Conservation (phyloP, 2,329 filamentous ascomycete species). For the Podosphaera leucotricha region DNA sequence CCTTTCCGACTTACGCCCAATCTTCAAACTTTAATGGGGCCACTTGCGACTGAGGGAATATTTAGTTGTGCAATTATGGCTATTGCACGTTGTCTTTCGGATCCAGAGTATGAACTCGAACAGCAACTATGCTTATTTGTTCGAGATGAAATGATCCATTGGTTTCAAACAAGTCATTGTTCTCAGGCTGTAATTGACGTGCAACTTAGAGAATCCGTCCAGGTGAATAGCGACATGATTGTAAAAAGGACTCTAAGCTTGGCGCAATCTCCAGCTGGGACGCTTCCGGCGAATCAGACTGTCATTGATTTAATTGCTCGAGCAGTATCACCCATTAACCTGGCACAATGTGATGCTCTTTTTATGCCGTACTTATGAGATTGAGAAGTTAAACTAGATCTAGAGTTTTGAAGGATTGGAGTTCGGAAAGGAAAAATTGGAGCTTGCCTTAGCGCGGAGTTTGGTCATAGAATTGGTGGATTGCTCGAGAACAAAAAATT, state of each 20-base stretch:
- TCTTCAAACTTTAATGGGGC: constrained; percentile 86
- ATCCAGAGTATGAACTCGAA: constrained; percentile 75
- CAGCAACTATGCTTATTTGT: constrained; percentile 89
- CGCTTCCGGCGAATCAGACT: constrained; percentile 86
- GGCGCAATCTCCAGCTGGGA: constrained; percentile 46
- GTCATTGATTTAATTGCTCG: constrained; percentile 85
- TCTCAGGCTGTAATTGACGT: constrained; percentile 31
- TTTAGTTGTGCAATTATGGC: constrained; percentile 92
- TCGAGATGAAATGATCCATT: constrained; percentile 92
- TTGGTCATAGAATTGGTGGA: constrained; percentile 1
- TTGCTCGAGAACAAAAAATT: not conserved
- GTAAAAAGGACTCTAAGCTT: constrained; percentile 75
- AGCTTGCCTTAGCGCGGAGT: constrained; percentile 8
- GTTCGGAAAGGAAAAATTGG: not conserved
- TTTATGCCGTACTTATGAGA: constrained; percentile 85
- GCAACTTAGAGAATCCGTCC: constrained; percentile 49
- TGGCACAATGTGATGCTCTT: constrained; percentile 71
- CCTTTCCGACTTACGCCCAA: constrained; percentile 96
- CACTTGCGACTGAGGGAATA: constrained; percentile 84
- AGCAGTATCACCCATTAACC: constrained; percentile 74
- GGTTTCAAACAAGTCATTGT: constrained; percentile 66
- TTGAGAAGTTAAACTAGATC: not conserved
- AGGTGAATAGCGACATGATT: constrained; percentile 71
- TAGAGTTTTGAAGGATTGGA: constrained; percentile 1
- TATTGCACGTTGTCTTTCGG: constrained; percentile 79